phyloP scores from a whole-genome alignment of 345 rosid genomes.

The Combretum micranthum region DNA sequence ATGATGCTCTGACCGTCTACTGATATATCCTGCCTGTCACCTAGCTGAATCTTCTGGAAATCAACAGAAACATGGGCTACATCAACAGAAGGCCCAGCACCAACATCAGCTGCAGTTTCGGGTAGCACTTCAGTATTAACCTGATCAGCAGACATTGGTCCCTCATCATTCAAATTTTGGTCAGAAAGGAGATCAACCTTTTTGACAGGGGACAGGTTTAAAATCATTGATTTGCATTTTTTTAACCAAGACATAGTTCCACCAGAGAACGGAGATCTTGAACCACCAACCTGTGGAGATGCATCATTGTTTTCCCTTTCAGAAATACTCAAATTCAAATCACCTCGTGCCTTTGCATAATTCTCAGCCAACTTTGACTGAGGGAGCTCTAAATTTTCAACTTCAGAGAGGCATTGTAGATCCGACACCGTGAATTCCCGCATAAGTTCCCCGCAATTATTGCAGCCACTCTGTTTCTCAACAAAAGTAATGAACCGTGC shows the following conservation, averaged over 20 bases:
- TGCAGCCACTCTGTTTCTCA: constrained; percentile 65
- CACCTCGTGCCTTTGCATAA: constrained; percentile 19
- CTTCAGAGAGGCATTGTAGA: constrained; percentile 38
- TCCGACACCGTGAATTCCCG: constrained; percentile 73
- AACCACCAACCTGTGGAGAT: constrained; percentile 27
- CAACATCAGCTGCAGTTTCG: constrained; percentile 25
- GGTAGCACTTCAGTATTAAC: constrained; percentile 29
- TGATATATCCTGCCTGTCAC: constrained; percentile 31
- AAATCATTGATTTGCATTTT: constrained; percentile 76
- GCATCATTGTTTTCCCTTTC: constrained; percentile 22
- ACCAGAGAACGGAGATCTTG: constrained; percentile 46
- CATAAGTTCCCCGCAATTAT: constrained; percentile 58
- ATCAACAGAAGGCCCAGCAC: constrained; percentile 35
- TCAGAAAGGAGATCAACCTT: constrained; percentile 32
- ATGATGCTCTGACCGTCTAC: constrained; percentile 47
- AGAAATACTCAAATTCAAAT: constrained; percentile 15
- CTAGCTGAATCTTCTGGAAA: constrained; percentile 36
- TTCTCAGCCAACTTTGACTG: constrained; percentile 30
- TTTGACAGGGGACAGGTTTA: constrained; percentile 67
- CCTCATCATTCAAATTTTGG: constrained; percentile 25
- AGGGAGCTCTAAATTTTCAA: constrained; percentile 46
- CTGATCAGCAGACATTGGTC: constrained; percentile 19
- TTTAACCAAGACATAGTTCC: constrained; percentile 72
- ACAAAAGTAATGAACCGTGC: constrained; percentile 64
- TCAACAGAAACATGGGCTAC: constrained; percentile 32